Conservation (phyloP, 2,329 filamentous ascomycete species). For the Huntiella savannae region DNA sequence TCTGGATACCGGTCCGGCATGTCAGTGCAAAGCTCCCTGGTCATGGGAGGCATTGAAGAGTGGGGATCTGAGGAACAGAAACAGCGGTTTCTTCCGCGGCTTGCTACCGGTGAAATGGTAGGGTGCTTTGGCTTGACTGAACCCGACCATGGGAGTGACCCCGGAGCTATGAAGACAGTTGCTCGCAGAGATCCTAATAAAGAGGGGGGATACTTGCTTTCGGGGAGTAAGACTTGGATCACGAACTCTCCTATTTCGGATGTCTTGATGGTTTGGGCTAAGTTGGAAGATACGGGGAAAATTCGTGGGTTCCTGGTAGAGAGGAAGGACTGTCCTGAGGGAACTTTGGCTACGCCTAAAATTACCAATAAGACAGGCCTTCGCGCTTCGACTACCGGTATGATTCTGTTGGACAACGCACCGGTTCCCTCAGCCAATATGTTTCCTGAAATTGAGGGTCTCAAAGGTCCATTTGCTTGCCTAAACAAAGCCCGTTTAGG, state of each 20-base stretch:
- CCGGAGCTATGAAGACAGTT: slow-evolving; percentile 73
- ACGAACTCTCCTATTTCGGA: slow-evolving; percentile 85
- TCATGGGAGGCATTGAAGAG: slow-evolving; percentile 81
- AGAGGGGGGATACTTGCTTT: slow-evolving; percentile 61
- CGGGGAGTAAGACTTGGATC: slow-evolving; percentile 84
- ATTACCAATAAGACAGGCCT: slow-evolving; percentile 94
- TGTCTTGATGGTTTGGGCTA: slow-evolving; percentile 78
- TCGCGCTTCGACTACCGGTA: slow-evolving; percentile 82
- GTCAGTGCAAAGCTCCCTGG: slow-evolving; percentile 84
- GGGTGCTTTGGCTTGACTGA: slow-evolving; percentile 84
- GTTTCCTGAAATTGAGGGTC: slow-evolving; percentile 76
- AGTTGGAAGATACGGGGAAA: slow-evolving; percentile 76
- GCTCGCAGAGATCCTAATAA: slow-evolving; percentile 73
- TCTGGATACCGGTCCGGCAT: slow-evolving; percentile 83
- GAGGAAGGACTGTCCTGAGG: slow-evolving; percentile 62
- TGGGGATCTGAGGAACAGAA: slow-evolving; percentile 78
- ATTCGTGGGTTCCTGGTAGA: slow-evolving; percentile 88
- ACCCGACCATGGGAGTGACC: slow-evolving; percentile 83
- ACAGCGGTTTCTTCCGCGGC: slow-evolving; percentile 57
- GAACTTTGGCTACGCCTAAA: slow-evolving; percentile 75
- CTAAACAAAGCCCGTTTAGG: slow-evolving; percentile 86
- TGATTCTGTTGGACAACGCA: slow-evolving; percentile 88
- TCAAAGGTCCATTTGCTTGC: slow-evolving; percentile 79
- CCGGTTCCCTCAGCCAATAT: slow-evolving; percentile 82
- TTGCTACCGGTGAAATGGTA: slow-evolving; percentile 66